Base-by-base conservation (phyloP, 495 filamentous ascomycete species). In the Hapsidospora chrysogenum region DNA sequence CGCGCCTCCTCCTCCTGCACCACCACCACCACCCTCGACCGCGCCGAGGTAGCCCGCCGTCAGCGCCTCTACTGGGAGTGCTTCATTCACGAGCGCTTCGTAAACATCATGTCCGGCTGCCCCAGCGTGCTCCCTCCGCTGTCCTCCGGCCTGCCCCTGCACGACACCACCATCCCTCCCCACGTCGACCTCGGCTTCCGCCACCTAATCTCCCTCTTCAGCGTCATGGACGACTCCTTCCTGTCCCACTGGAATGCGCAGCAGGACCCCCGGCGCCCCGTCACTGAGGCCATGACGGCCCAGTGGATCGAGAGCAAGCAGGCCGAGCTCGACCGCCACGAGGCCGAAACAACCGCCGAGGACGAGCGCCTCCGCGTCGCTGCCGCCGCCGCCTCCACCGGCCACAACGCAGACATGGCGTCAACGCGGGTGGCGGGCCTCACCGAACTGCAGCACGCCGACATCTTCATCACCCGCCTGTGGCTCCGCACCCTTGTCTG, bases 401-500 rank as follows among this genome's bases (percentile, higher is more conserved):
- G n/a, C n/a, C n/a, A n/a, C n/a, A n/a, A n/a, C n/a, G n/a, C n/a
- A n/a, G n/a, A n/a, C n/a, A 21, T n/a, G 3, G 31, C 31, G n/a
- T 21, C 18, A 8, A 21, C 20, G 18, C 18, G 18, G n/a, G 31
- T 21, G n/a, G 18, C 9, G 2, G 30, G 17, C 9, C 25, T 40
- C 9, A 40, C 31, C 9, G 33, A 35, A 20, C 20, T 40, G 9
- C 38, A 40, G 31, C 38, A 40, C 13, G 38, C 32, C 15, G 38
- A 35, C 19, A 3, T 40, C 21, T 35, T 40, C 11, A 31, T 40
- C n/a, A 40, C 38, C 9, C 9, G 38, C n/a, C 25, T 34, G n/a
- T 40, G 38, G 38, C 32, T 40, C 31, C 38, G 38, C 9, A 35
- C 38, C 9, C 31, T 40, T n/a, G 21, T 40, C 0, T 40, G 38